Evolutionary conservation across 2,329 filamentous ascomycete genomes (phyloP), one percentile per base, ranked within the genome.

Genomic region (Colletotrichum magnum): DNA sequence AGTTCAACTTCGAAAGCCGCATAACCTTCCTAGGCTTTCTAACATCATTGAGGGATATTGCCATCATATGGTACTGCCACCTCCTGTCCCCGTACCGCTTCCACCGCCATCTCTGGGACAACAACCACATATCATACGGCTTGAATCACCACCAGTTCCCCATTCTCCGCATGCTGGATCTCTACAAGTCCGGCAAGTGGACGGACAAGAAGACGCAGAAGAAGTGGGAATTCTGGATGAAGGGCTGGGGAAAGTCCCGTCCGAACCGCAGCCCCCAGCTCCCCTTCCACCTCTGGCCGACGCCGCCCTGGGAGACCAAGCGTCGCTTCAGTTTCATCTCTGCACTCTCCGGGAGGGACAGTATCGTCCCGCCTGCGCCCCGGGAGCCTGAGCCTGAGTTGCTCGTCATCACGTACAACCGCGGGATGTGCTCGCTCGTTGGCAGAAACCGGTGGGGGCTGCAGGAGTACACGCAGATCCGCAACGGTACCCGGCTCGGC

Each of bases 31-130:
- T 2, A 4, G 15, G 26, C 12, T 3, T 6, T 7, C 16, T 57
- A 3, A 66, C n/a, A 3, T 12, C 2, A 3, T n/a, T 15, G 24
- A 73, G 72, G 69, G 72, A 73, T 16, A 66, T 73, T 1, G 72
- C 72, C 13, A 62, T 73, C 5, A 68, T 73, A 16, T 72, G 71
- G 72, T 73, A 72, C 58, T 71, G 71, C 43, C 72, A 73, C 47
- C 60, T 73, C 15, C 61, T 71, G n/a, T 70, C 69, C 2, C 71
- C 72, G 1, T 57, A 39, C 3, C 53, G 48, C 3, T 72, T 73
- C 28, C 71, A 73, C 16, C 58, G 63, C 2, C 69, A 72, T 24
- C 53, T 72, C 2, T 72, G 69, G 69, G 56, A 69, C 39, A 52
- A 47, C 53, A 45, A 41, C 13, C 66, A 71, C 36, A 28, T 7